A percentile compares a stretch with the other conserved stretches of the same genome.
These are phyloP conservation scores for Hypoxylon sp. DNA, from an alignment of 2,329 filamentous ascomycete genomes.

Conservation along the genomic window DNA sequence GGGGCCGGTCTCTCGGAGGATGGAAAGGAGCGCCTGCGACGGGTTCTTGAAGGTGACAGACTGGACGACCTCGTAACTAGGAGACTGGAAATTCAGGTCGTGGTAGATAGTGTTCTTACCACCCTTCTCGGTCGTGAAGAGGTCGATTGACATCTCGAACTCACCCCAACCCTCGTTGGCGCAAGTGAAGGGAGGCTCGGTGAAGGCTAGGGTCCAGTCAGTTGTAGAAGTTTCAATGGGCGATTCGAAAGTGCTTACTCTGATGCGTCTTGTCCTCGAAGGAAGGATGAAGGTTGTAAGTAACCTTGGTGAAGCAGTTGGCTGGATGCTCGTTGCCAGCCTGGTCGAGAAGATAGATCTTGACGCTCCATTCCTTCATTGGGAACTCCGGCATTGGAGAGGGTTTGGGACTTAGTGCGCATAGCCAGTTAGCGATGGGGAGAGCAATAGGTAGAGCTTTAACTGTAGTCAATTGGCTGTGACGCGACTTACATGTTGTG, in stretches of 20 bases:
- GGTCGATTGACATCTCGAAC: conserved; percentile 92
- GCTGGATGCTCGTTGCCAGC: conserved; percentile 87
- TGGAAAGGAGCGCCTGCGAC: conserved; percentile 83
- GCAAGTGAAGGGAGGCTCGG: conserved; percentile 88
- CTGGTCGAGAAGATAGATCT: conserved; percentile 86
- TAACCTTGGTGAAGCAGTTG: conserved; percentile 90
- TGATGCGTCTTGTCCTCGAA: conserved; percentile 86
- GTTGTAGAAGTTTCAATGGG: conserved; percentile 7
- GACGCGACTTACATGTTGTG: conserved; percentile 79
- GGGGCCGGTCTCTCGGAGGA: conserved; percentile 86
- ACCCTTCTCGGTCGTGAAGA: conserved; percentile 87
- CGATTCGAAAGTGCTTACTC: conserved; percentile 69
- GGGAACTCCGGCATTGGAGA: conserved; percentile 89
- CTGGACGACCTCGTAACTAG: conserved; percentile 87
- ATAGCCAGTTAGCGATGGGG: conserved; percentile 41
- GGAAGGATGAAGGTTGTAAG: conserved; percentile 93
- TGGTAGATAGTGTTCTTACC: conserved; percentile 85
- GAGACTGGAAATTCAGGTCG: conserved; percentile 90
- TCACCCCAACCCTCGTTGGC: conserved; percentile 98
- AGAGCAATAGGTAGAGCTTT: neutral
- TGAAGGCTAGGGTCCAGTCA: conserved; percentile 72
- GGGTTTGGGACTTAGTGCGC: conserved; percentile 76
- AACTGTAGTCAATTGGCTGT: neutral
- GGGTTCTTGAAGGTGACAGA: conserved; percentile 92
- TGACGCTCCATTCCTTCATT: conserved; percentile 92